Evolutionary conservation across 768 basidiomycete species (phyloP).

Genomic region (Trametes villosa): DNA sequence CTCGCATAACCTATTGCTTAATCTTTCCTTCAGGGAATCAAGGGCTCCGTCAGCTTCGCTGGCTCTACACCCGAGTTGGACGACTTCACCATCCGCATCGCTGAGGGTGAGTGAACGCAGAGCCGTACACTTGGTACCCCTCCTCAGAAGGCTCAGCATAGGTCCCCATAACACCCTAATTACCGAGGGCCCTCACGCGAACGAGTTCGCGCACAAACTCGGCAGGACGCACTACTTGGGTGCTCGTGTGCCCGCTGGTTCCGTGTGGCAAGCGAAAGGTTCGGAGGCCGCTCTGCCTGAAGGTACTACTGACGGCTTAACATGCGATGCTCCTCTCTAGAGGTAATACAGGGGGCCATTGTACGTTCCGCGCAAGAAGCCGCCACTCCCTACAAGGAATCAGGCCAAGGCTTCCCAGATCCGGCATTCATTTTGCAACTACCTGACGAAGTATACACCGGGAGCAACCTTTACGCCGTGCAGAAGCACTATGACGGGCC

Average conservation of each 20-base stretch:
- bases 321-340: background rate
- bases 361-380: constrained; percentile 58
- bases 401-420: constrained; percentile 60
- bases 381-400: constrained; percentile 58
- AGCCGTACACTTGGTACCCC: background rate
- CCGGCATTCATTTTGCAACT: constrained; percentile 80
- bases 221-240: constrained; percentile 78
- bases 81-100: constrained; percentile 78
- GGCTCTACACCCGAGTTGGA: constrained; percentile 82
- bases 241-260: constrained; percentile 58
- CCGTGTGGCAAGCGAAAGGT: constrained; percentile 90
- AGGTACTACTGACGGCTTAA: background rate
- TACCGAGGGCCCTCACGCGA: constrained; percentile 57
- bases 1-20: constrained; percentile 11
- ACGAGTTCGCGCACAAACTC: constrained; percentile 60
- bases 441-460: constrained; percentile 70
- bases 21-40: constrained; percentile 61
- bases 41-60: constrained; percentile 67
- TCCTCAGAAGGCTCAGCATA: background rate
- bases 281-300: background rate
- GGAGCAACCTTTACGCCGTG: constrained; percentile 83
- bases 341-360: constrained; percentile 36
- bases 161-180: constrained; percentile 62
- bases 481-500: constrained; percentile 85
- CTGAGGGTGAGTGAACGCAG: constrained; percentile 59